phyloP scores from a whole-genome alignment of 2,329 filamentous ascomycete genomes.

The Xylogone sp. region DNA sequence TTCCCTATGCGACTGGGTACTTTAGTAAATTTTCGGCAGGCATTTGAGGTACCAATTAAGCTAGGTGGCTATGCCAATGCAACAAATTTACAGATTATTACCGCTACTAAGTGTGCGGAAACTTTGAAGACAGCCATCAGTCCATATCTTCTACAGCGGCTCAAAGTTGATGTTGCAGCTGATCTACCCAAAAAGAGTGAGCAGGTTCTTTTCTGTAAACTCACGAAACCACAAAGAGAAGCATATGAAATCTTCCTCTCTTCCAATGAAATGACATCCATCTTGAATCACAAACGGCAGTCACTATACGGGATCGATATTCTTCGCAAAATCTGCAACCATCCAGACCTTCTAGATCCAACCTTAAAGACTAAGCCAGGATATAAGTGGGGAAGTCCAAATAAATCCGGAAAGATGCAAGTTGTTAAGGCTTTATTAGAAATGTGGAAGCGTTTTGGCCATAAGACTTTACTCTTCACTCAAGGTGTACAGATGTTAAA shows the following conservation, averaged over 20 bases:
- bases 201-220: conserved; percentile 91
- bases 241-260: conserved; percentile 78
- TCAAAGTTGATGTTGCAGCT: conserved; percentile 90
- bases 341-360: conserved; percentile 81
- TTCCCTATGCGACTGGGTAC: conserved; percentile 95
- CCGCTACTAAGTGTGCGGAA: conserved; percentile 89
- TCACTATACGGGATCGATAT: conserved; percentile 88
- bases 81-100: conserved; percentile 89
- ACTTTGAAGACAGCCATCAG: conserved; percentile 91
- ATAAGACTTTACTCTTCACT: conserved; percentile 90
- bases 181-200: conserved; percentile 95
- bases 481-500: conserved; percentile 95
- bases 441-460: conserved; percentile 79
- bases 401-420: conserved; percentile 92
- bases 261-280: conserved; percentile 82
- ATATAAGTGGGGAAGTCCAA: conserved; percentile 73
- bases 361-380: conserved; percentile 49
- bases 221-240: conserved; percentile 74
- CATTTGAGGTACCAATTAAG: conserved; percentile 92
- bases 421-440: conserved; percentile 84
- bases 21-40: conserved; percentile 80
- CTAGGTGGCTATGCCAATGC: conserved; percentile 94
- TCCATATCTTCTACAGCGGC: conserved; percentile 85
- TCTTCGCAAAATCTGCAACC: conserved; percentile 94
- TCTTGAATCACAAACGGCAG: conserved; percentile 70